Base-by-base conservation (phyloP, 352 stramenopile species). In the Aphanomyces invadans region DNA sequence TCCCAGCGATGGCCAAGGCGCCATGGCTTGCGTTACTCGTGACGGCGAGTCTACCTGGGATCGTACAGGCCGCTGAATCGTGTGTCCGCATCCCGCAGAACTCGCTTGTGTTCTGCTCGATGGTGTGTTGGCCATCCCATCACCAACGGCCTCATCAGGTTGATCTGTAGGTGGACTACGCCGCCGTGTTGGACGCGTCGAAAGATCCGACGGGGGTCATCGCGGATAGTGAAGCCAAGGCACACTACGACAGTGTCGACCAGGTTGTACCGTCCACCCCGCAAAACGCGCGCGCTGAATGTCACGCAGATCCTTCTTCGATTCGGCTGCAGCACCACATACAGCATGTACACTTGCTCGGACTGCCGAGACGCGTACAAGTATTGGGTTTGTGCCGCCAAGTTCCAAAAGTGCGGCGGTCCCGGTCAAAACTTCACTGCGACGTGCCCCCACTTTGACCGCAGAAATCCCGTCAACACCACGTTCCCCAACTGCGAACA, bases 341-440 rank as follows among this genome's bases (percentile, higher is more conserved):
- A 92, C 72, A 88, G 78, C 36, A 65, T 94, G 46, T 92, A 92
- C 69, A 81, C 72, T 51, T 92, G 85, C 53, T 83, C 91, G 31
- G 80, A 92, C 66, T 94, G 83, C 53, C 80, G 83, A 9, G 85
- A 92, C 28, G 85, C 85, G n/a, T 94, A 92, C 78, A 92, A 94
- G 69, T 90, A 94, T 71, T 94, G 83, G 83, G 73, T 94, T 62
- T 94, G 81, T 72, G 88, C 81, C 60, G 83, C 87, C 72, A 89
- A 91, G 61, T 90, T 93, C 66, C 84, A 90, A 42, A 79, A 83
- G 32, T 91, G 84, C 59, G 83, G 73, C 0, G 73, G 19, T 53
- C 4, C 7, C 19, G 10, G 12, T 5, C 39, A n/a, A 29, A 51
- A 38, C 23, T 29, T 29, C 17, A 61, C 48, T 42, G 38, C 48